Evolutionary conservation across 1,284 basidiomycete genomes (phyloP).

Genomic region (Tylopilus orsonianus): DNA sequence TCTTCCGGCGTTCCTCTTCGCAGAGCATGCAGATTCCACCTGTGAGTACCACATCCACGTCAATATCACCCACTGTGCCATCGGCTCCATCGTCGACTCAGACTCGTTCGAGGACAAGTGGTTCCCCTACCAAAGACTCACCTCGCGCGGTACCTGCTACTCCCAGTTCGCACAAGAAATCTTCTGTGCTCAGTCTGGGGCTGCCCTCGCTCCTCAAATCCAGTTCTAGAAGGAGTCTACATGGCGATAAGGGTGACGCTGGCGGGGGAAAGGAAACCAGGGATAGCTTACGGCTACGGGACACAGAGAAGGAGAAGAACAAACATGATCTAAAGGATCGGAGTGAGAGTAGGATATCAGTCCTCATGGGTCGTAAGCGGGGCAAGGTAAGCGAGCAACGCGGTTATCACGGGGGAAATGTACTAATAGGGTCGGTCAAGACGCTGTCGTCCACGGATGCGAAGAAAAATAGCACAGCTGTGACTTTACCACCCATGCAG

Average conservation of each 20-base stretch:
- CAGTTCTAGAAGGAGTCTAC: conserved; percentile 76
- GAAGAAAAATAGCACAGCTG: conserved; percentile 63
- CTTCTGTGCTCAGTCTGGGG: conserved; percentile 73
- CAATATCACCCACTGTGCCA: conserved; percentile 57
- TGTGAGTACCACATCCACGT: conserved; percentile 34
- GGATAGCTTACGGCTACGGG: conserved; percentile 43
- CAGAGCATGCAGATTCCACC: conserved; percentile 74
- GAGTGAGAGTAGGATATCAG: conserved; percentile 82
- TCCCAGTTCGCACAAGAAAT: conserved; percentile 68
- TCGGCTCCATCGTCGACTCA: conserved; percentile 43
- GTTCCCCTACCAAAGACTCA: conserved; percentile 54
- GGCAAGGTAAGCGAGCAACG: conserved; percentile 72
- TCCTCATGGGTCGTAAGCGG: conserved; percentile 84
- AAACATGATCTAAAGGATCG: conserved; percentile 82
- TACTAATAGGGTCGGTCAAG: conserved; percentile 41
- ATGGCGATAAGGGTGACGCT: conserved; percentile 65
- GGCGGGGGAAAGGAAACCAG: conserved; percentile 48
- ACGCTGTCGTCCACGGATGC: conserved; percentile 84
- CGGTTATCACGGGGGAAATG: conserved; percentile 9
- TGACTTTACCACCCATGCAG: conserved; percentile 84
- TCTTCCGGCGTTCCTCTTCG: conserved; percentile 91
- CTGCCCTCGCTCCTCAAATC: conserved; percentile 83
- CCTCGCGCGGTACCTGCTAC: conserved; percentile 53
- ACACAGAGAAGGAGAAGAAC: conserved; percentile 55
- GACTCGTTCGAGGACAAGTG: conserved; percentile 40